Evolutionary conservation across 345 rosid species (phyloP).

Genomic region (Conringia planisiliqua): DNA sequence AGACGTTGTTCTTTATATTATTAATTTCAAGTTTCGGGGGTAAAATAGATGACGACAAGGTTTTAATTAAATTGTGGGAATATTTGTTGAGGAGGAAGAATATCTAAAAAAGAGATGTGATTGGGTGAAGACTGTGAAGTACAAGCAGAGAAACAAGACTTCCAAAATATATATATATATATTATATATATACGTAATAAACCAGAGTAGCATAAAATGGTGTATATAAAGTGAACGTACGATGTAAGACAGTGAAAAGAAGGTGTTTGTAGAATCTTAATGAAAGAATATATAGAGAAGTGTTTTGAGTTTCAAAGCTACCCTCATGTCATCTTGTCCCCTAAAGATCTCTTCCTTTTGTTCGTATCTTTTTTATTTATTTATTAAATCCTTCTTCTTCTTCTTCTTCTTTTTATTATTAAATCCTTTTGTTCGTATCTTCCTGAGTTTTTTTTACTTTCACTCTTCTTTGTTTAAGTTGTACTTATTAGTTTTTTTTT

Average conservation of each 20-base stretch:
- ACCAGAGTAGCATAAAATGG: slow-evolving; percentile 17
- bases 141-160: neutral
- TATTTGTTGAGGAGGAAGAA: slow-evolving; percentile 17
- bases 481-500: too few species aligned
- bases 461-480: neutral
- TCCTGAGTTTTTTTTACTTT: neutral
- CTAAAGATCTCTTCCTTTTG: slow-evolving; percentile 10
- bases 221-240: slow-evolving; percentile 30
- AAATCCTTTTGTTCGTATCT: too few species aligned
- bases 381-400: too few species aligned
- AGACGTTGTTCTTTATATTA: neutral
- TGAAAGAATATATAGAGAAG: slow-evolving; percentile 22
- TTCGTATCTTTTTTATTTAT: slow-evolving; percentile 16
- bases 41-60: neutral
- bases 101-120: slow-evolving; percentile 26
- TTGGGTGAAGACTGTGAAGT: slow-evolving; percentile 15
- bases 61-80: slow-evolving; percentile 10
- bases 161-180: too few species aligned
- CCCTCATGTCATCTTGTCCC: slow-evolving; percentile 29
- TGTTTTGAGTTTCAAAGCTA: slow-evolving; percentile 19
- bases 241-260: slow-evolving; percentile 24
- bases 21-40: neutral
- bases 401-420: too few species aligned
- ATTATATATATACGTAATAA: too few species aligned
- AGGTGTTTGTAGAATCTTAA: slow-evolving; percentile 30